Evolutionary conservation across 345 rosid genomes (phyloP), one percentile per base, ranked within the genome.

Genomic region (Nephelium lappaceum): DNA sequence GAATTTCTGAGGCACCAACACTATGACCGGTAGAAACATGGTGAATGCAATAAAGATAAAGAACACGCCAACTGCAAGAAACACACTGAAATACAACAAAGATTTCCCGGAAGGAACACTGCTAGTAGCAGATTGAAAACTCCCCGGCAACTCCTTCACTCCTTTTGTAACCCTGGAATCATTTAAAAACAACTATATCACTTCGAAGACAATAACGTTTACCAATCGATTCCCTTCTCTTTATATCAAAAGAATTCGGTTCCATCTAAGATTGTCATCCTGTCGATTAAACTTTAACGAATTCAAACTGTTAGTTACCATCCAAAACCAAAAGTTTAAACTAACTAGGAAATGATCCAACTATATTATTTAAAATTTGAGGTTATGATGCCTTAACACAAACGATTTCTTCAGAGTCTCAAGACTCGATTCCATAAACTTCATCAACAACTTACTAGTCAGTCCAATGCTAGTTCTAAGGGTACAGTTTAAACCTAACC

Each of bases 21-120:
- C 92, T 74, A 92, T 88, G 60, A 90, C 90, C 0, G 96, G 93
- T 58, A 92, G 96, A 81, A 92, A 92, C 88, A 92, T 87, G 74
- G 92, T 86, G 67, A 90, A 90, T 5, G 92, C 87, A 21, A 90
- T 86, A 41, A 92, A 88, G 61, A 90, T 41, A 51, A 90, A 88
- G 85, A 90, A 92, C 68, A 89, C 87, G 14, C 96, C 92, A 39
- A 87, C 76, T 6, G 87, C 91, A 60, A 92, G 89, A 19, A 92
- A 82, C 43, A 89, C 8, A 24, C 89, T 87, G 15, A 90, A 92
- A 27, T 88, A 92, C 84, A 90, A 57, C 5, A 92, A 58, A 45
- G 92, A 82, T 81, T 84, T 90, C 73, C 91, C 92, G 4, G 93
- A 92, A 77, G 88, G 89, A 11, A 90, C 85, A 81, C 67, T 83